Conservation (phyloP, 2,329 filamentous ascomycete genomes). For the Epichloe amarillans region DNA sequence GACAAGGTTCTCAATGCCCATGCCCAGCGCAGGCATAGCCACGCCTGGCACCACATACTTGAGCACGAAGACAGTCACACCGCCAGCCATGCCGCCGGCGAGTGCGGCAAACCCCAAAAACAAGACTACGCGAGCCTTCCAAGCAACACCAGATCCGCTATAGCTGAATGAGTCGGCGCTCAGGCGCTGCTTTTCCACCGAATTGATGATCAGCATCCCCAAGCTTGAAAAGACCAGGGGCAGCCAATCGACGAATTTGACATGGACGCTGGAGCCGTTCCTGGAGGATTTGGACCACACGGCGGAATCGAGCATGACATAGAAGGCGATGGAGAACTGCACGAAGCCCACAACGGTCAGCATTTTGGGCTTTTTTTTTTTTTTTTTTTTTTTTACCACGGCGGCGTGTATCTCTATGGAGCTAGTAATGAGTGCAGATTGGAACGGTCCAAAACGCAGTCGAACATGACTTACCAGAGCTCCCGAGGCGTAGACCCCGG, state of each 20-base stretch:
- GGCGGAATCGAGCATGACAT: constrained; percentile 53
- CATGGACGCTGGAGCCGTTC: constrained; percentile 47
- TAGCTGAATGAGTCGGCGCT: constrained; percentile 51
- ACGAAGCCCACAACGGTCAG: neutral
- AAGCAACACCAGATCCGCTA: constrained; percentile 48
- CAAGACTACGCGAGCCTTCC: constrained; percentile 55
- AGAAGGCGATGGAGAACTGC: constrained; percentile 56
- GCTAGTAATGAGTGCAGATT: neutral
- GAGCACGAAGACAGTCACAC: constrained; percentile 54
- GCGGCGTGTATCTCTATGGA: neutral
- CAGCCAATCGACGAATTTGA: constrained; percentile 58
- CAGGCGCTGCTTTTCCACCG: constrained; percentile 52
- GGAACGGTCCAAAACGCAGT: too few species aligned
- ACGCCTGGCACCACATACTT: constrained; percentile 48
- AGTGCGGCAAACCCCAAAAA: constrained; percentile 54
- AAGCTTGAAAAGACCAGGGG: constrained; percentile 53
- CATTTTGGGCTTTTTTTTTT: neutral
- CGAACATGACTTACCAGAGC: constrained; percentile 38
- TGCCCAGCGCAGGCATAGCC: constrained; percentile 45
- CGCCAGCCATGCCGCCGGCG: constrained; percentile 55
- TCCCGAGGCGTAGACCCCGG: constrained; percentile 49
- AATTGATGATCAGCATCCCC: constrained; percentile 61
- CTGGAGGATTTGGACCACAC: constrained; percentile 50
- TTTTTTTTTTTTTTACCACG: neutral
- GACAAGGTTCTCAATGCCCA: constrained; percentile 54